Evolutionary conservation across 805 yeast species (phyloP).

Genomic region (Candida golubevii): DNA sequence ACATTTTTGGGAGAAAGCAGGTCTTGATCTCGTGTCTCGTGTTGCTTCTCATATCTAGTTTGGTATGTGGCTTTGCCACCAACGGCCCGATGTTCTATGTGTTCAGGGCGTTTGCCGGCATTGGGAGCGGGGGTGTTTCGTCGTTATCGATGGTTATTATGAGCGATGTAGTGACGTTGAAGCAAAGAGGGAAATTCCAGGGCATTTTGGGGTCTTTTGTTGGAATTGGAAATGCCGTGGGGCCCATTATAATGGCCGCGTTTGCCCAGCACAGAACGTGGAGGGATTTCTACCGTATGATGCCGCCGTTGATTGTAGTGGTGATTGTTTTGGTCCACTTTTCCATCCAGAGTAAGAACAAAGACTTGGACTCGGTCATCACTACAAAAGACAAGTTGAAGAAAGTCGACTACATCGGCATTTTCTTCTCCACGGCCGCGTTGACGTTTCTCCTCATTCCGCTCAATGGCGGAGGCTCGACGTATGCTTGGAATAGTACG

Average conservation of each 20-base stretch:
- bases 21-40: constrained; percentile 41
- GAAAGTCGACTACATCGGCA: constrained; percentile 52
- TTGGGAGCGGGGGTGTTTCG: constrained; percentile 55
- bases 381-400: constrained; percentile 33
- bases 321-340: constrained; percentile 29
- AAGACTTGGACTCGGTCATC: constrained; percentile 24
- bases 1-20: constrained; percentile 53
- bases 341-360: constrained; percentile 31
- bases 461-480: constrained; percentile 57
- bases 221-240: constrained; percentile 50
- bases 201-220: constrained; percentile 50
- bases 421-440: constrained; percentile 44
- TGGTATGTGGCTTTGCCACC: constrained; percentile 38
- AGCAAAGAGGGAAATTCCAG: constrained; percentile 50
- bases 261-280: constrained; percentile 44
- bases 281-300: constrained; percentile 50
- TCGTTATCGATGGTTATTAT: constrained; percentile 49
- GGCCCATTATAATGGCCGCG: constrained; percentile 54
- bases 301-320: constrained; percentile 39
- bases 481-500: constrained; percentile 50
- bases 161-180: constrained; percentile 52
- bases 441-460: constrained; percentile 52
- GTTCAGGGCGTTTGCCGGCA: constrained; percentile 53
- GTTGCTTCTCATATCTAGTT: constrained; percentile 44
- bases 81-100: constrained; percentile 43